Percentiles rank a stretch among this genome's conserved stretches.
These are phyloP conservation scores for Blumeria hordei DNA, from an alignment of 2,329 filamentous ascomycete species.

Conservation along the genomic window DNA sequence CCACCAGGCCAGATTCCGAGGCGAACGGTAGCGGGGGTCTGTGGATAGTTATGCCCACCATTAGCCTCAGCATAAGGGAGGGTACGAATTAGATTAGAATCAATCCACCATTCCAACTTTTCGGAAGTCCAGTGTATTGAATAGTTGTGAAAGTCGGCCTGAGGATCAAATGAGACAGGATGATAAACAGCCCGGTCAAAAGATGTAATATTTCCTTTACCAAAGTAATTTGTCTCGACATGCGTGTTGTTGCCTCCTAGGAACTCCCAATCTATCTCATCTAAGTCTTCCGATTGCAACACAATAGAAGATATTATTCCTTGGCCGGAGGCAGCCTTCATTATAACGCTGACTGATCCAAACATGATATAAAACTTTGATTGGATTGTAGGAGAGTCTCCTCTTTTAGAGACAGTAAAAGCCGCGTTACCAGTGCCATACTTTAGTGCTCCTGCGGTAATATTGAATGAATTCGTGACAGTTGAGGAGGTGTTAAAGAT, in stretches of 20 bases:
- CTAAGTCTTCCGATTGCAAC: constrained; percentile 58
- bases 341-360: constrained; percentile 50
- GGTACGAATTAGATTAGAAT: constrained; percentile 39
- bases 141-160: constrained; percentile 40
- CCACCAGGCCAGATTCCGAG: constrained; percentile 43
- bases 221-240: constrained; percentile 40
- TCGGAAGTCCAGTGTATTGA: constrained; percentile 50
- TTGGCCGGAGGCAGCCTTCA: constrained; percentile 50
- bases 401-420: constrained; percentile 45
- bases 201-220: constrained; percentile 44
- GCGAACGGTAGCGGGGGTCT: constrained; percentile 50
- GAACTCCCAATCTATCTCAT: constrained; percentile 76
- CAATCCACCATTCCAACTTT: constrained; percentile 42
- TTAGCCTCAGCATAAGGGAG: constrained; percentile 36
- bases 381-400: constrained; percentile 56
- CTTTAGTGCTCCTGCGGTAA: constrained; percentile 37
- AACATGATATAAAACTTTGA: constrained; percentile 73
- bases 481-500: constrained; percentile 36
- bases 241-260: constrained; percentile 34
- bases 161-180: constrained; percentile 26
- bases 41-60: constrained; percentile 40
- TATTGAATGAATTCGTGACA: constrained; percentile 36
- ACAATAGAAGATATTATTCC: constrained; percentile 70
- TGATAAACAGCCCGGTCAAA: constrained; percentile 47
- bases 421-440: constrained; percentile 37